Evolutionary conservation across 2,329 filamentous ascomycete species (phyloP).

Genomic region (Cadophora malorum): DNA sequence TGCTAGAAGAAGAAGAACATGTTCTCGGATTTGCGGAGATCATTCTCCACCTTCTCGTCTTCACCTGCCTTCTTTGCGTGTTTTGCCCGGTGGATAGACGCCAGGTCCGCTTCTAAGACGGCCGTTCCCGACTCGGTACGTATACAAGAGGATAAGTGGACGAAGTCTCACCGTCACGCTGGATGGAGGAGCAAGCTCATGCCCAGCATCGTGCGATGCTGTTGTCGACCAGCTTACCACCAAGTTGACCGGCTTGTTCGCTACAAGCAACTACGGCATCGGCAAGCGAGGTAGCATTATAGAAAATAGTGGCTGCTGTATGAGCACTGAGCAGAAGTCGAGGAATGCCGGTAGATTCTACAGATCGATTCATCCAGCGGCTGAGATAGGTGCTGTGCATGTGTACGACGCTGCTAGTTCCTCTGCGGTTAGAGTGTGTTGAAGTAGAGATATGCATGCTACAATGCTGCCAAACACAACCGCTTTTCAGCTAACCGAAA

Average conservation of each 20-base stretch:
- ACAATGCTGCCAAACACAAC: not conserved
- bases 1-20: not conserved
- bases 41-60: conserved; percentile 7
- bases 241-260: not conserved
- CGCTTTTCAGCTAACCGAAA: conserved; percentile 4
- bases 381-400: conserved; percentile 12
- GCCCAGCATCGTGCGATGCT: not conserved
- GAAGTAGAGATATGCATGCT: not conserved
- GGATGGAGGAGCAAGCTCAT: not conserved
- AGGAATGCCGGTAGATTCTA: conserved; percentile 14
- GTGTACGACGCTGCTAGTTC: conserved; percentile 11
- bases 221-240: not conserved
- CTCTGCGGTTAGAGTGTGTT: not conserved
- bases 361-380: conserved; percentile 18
- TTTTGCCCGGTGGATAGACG: conserved; percentile 9
- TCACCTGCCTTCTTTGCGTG: conserved; percentile 6
- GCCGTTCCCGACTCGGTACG: conserved; percentile 20
- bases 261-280: conserved; percentile 9
- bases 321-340: conserved; percentile 5
- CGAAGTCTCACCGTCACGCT: not conserved
- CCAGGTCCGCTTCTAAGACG: conserved; percentile 14
- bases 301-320: not conserved
- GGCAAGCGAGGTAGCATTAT: conserved; percentile 9
- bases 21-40: conserved; percentile 6
- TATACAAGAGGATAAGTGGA: conserved; percentile 6